These are phyloP conservation scores for Monilinia laxa DNA, from an alignment of 2,329 filamentous ascomycete species.

Conservation along the genomic window DNA sequence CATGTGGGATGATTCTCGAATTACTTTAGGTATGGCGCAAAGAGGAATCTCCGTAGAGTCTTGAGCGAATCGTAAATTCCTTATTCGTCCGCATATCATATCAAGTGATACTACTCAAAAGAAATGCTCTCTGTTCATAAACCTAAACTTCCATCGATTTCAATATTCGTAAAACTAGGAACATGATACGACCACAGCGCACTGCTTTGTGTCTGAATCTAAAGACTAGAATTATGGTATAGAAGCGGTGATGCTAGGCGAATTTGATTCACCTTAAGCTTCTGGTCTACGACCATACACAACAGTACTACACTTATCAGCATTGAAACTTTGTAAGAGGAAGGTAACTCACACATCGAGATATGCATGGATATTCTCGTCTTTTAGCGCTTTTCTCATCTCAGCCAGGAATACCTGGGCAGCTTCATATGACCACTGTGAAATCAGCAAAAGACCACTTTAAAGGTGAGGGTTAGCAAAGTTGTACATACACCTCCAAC, in stretches of 20 bases:
- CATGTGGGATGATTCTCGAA: too few species aligned
- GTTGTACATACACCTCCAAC: too few species aligned
- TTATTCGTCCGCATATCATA: too few species aligned
- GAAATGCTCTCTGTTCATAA: too few species aligned
- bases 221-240: background rate
- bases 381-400: background rate
- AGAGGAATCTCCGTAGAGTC: background rate
- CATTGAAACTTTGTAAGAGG: background rate
- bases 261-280: constrained; percentile 22
- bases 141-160: too few species aligned
- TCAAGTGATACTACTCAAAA: too few species aligned
- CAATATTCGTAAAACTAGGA: too few species aligned
- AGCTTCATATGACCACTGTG: background rate
- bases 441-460: background rate
- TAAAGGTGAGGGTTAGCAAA: too few species aligned
- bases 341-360: background rate
- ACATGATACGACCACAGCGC: too few species aligned
- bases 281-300: constrained; percentile 31
- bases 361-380: background rate
- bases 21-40: too few species aligned
- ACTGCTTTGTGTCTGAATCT: too few species aligned
- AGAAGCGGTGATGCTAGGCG: constrained; percentile 1
- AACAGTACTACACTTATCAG: constrained; percentile 26
- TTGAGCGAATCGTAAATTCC: background rate
- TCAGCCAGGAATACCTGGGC: background rate